Evolutionary conservation across 2,329 filamentous ascomycete species (phyloP), one percentile per base, ranked within the genome.

Genomic region (Diaporthe australafricana): DNA sequence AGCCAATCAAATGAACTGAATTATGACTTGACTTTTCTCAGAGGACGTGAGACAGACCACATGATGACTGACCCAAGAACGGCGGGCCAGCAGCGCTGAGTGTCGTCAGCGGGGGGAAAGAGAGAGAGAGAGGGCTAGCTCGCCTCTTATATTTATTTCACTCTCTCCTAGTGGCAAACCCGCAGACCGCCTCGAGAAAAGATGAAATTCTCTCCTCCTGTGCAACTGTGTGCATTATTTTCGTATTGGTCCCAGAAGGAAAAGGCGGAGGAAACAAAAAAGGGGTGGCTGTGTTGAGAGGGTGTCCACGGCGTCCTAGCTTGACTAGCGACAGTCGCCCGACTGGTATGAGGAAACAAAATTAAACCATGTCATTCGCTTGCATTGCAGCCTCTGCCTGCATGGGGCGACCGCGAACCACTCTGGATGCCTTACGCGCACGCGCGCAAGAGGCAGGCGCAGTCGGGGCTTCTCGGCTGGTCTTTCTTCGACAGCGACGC

Each of bases 101-200:
- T 25, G 7, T 27, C 7, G 30, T 50, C 60, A 38, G 45, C 45
- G 55, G 32, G 60, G 45, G 11, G 42, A n/a, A n/a, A n/a, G n/a
- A n/a, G n/a, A 35, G 32, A 45, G 45, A 35, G 12, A 32, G 40
- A 35, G 45, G 42, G 60, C 42, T 22, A 8, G 30, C 17, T 3
- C 20, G 22, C 27, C 25, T 35, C 45, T 65, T 50, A 65, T 65
- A 50, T 50, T 65, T 20, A 32, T 6, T 22, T 32, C 12, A n/a
- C 11, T 25, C n/a, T 6, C 16, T n/a, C 25, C 17, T n/a, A 11
- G 60, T 50, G 60, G 60, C 60, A 27, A 50, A 8, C 42, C 22
- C 60, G n/a, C 60, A 50, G 60, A 65, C 60, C 60, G 60, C 60
- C 60, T 50, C 60, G 40, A n/a, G 16, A 32, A 55, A 14, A 45